Evolutionary conservation across 2,329 filamentous ascomycete species (phyloP), one percentile per base, ranked within the genome.

Genomic region (Cladosporium cucumerinum): DNA sequence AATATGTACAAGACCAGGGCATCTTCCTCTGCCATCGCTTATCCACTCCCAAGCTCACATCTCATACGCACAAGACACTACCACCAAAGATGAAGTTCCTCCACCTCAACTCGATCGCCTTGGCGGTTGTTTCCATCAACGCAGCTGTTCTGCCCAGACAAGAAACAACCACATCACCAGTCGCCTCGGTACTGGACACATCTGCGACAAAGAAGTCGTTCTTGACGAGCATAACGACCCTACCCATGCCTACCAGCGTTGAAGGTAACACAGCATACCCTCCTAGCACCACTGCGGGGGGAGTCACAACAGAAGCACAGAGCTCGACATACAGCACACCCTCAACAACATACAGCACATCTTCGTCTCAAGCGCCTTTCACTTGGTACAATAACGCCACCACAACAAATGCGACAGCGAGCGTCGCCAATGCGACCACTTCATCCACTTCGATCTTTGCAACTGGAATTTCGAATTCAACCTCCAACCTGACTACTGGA

Each of bases 251-350:
- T 8, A 39, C 25, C 18, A 62, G 60, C n/a, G 60, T 62, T 5
- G 60, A 62, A 32, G 60, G 60, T 10, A 62, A 62, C 23, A 62
- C 60, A 21, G 60, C 60, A 43, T 62, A 62, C n/a, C 60, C 60
- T 32, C 60, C 60, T 16, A 62, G 34, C 32, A 62, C 60, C 18
- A 62, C 49, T 32, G 23, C 49, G 7, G 23, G 11, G 5, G 60
- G 21, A 18, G 6, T 23, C 11, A 43, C 34, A 46, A 18, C 49
- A 43, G 18, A 18, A 46, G 49, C 25, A 21, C 46, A 23, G 5
- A 52, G 46, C 16, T 62, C 60, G 6, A 23, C 30, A 26, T 36
- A 21, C 49, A 62, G 60, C 36, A 62, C 49, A 18, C 23, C 59
- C 11, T 39, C 48, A 36, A 52, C 59, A n/a, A 21, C 26, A 32